Percentiles rank a stretch among this genome's conserved stretches.
Conservation (phyloP, 495 filamentous ascomycete genomes). For the Entonaema liquescens region DNA sequence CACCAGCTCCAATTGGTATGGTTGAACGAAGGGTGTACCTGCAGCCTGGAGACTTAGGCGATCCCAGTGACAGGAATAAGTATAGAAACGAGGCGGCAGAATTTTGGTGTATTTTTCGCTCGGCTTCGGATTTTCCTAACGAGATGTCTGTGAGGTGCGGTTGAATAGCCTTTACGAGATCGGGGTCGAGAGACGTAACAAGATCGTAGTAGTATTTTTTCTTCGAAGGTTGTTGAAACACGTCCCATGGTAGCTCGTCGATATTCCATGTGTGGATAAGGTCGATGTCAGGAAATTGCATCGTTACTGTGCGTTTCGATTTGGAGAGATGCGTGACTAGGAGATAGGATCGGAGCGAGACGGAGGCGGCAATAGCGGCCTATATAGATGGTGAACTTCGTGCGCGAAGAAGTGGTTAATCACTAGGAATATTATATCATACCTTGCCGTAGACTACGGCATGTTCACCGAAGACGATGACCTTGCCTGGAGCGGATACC, state of each 20-base stretch:
- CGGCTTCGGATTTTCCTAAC: constrained; percentile 64
- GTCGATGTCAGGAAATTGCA: constrained; percentile 87
- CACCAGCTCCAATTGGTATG: constrained; percentile 89
- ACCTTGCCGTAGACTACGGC: constrained; percentile 95
- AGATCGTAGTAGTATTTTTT: constrained; percentile 93
- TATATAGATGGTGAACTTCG: constrained; percentile 41
- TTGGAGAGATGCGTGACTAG: constrained; percentile 91
- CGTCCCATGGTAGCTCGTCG: constrained; percentile 82
- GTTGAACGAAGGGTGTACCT: constrained; percentile 93
- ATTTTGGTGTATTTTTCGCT: constrained; percentile 79
- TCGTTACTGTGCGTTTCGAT: constrained; percentile 80
- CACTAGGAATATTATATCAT: constrained; percentile 20
- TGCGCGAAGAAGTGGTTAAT: constrained; percentile 6
- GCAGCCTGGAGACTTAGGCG: constrained; percentile 76
- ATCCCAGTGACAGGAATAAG: constrained; percentile 87
- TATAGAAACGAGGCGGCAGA: constrained; percentile 90
- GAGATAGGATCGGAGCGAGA: constrained; percentile 94
- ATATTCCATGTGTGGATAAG: constrained; percentile 93
- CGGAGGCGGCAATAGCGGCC: constrained; percentile 91
- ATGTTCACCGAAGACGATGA: constrained; percentile 97
- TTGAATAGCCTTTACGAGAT: constrained; percentile 78
- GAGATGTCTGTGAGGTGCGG: constrained; percentile 78
- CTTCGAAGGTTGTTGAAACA: constrained; percentile 80
- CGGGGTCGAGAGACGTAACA: constrained; percentile 82
- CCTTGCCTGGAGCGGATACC: constrained; percentile 97